Percentiles rank a stretch among this genome's conserved stretches.
phyloP scores from a whole-genome alignment of 2,329 filamentous ascomycete genomes.

The Fusarium goolgardi region DNA sequence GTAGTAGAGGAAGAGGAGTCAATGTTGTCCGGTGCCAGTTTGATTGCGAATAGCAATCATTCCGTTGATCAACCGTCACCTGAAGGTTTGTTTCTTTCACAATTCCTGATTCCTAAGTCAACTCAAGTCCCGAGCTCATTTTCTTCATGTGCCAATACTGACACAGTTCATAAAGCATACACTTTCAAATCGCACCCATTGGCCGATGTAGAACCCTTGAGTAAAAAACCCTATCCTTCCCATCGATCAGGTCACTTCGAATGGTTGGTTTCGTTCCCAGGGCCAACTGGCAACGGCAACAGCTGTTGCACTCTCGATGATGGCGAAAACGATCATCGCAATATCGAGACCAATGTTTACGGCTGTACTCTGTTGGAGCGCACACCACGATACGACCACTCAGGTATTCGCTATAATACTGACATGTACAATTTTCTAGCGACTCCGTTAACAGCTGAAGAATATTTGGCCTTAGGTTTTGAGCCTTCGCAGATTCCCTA shows the following conservation, averaged over 20 bases:
- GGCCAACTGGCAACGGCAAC: conserved; percentile 43
- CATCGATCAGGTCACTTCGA: conserved; percentile 64
- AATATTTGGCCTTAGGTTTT: conserved; percentile 34
- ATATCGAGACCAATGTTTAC: conserved; percentile 53
- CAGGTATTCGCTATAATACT: conserved; percentile 45
- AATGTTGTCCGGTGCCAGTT: conserved; percentile 19
- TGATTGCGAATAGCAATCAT: conserved; percentile 9
- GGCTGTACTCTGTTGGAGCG: conserved; percentile 65
- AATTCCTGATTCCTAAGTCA: not conserved
- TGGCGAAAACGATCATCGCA: conserved; percentile 18
- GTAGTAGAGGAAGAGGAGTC: conserved; percentile 51
- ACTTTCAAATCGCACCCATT: conserved; percentile 41
- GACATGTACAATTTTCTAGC: conserved; percentile 61
- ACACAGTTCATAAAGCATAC: conserved; percentile 26
- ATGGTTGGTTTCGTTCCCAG: conserved; percentile 59
- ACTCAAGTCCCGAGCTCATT: not conserved
- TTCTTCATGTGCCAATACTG: conserved; percentile 21
- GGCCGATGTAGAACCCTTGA: conserved; percentile 40
- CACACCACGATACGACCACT: conserved; percentile 43
- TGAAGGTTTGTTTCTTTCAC: conserved; percentile 34
- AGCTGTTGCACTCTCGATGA: conserved; percentile 27
- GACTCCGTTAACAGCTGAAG: conserved; percentile 54
- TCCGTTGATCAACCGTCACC: conserved; percentile 4
- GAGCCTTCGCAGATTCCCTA: conserved; percentile 24
- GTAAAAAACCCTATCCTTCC: conserved; percentile 53